Evolutionary conservation across 2,329 filamentous ascomycete species (phyloP).

Genomic region (Dactylellina haptotyla): DNA sequence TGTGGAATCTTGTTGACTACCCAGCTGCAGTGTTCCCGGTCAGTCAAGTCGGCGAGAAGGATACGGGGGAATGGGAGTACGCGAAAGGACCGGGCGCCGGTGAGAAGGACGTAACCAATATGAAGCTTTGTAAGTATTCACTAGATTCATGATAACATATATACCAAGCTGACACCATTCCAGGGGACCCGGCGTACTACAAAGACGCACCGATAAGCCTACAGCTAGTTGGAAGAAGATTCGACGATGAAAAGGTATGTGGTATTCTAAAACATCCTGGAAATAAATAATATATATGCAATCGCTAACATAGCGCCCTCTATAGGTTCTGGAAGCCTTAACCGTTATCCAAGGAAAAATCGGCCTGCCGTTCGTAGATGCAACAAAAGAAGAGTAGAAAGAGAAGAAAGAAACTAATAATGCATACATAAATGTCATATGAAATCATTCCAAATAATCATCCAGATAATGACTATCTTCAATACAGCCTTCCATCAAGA

Average conservation of each 20-base stretch:
- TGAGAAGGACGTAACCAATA: slow-evolving; percentile 37
- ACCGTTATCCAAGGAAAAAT: slow-evolving; percentile 36
- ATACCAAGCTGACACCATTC: neutral
- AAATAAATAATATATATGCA: neutral
- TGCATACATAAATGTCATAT: too few species aligned
- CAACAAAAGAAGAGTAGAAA: slow-evolving; percentile 16
- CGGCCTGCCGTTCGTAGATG: slow-evolving; percentile 24
- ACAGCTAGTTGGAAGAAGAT: slow-evolving; percentile 61
- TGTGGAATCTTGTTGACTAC: slow-evolving; percentile 77
- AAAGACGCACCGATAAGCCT: slow-evolving; percentile 62
- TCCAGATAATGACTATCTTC: neutral
- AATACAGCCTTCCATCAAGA: neutral
- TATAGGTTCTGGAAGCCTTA: slow-evolving; percentile 36
- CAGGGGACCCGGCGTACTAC: slow-evolving; percentile 59
- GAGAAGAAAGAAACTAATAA: too few species aligned
- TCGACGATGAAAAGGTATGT: slow-evolving; percentile 60
- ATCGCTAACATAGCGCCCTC: neutral
- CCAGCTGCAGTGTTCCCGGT: slow-evolving; percentile 72
- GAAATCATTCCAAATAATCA: neutral
- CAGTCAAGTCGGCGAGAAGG: slow-evolving; percentile 64
- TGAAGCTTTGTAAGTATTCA: slow-evolving; percentile 29
- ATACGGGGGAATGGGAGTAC: slow-evolving; percentile 57
- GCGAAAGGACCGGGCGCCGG: neutral
- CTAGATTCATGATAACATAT: neutral
- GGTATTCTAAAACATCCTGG: too few species aligned